Evolutionary conservation across 2,329 filamentous ascomycete species (phyloP).

Genomic region (Fusarium buharicum): DNA sequence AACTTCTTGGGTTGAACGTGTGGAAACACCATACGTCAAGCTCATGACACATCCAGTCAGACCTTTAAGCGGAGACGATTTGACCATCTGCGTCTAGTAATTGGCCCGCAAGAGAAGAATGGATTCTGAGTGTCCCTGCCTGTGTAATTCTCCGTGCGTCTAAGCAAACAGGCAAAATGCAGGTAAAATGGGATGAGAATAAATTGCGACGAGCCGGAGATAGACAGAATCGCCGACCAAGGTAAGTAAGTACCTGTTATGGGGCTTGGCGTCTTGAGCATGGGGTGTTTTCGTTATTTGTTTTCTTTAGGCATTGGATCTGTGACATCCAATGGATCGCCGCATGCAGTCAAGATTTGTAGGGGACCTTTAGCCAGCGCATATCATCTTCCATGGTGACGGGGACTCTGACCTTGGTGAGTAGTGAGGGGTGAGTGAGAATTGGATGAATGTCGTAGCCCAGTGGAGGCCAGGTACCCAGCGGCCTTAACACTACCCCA

Average conservation of each 20-base stretch:
- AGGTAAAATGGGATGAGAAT: conserved; percentile 9
- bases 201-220: conserved; percentile 9
- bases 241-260: not conserved
- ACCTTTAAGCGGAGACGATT: conserved; percentile 27
- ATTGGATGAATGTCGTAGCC: not conserved
- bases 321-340: not conserved
- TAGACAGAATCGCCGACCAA: conserved; percentile 13
- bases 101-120: conserved; percentile 15
- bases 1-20: conserved; percentile 15
- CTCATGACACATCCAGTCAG: conserved; percentile 29
- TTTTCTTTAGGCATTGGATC: not conserved
- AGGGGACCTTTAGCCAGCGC: not conserved
- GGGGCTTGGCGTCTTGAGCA: not conserved
- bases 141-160: conserved; percentile 12
- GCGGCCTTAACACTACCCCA: conserved; percentile 25
- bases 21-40: conserved; percentile 39
- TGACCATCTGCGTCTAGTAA: conserved; percentile 26
- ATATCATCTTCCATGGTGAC: not conserved
- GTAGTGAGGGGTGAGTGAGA: not conserved
- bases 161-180: conserved; percentile 26
- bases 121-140: conserved; percentile 5
- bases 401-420: not conserved
- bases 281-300: not conserved
- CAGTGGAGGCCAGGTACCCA: conserved; percentile 14
- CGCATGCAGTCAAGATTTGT: conserved; percentile 1